Base-by-base conservation (phyloP, 208 protist genomes). In the Trypanosoma vivax region DNA sequence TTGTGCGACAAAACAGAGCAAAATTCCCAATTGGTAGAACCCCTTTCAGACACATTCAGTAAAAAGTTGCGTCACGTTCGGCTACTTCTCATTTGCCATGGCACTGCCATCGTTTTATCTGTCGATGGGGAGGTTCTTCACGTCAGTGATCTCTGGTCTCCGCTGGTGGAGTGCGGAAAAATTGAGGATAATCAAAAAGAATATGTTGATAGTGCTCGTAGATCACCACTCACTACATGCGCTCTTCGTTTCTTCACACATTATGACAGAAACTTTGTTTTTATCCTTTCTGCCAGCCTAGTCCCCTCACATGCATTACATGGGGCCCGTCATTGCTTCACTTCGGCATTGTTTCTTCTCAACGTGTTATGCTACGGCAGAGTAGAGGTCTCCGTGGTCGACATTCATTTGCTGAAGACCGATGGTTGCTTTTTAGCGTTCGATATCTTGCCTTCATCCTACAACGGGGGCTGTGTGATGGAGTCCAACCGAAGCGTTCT, bases 351-450 rank as follows among this genome's bases (percentile, higher is more conserved):
- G 38, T 24, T 63, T 24, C 19, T 63, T 34, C 18, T 63, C 29
- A 46, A 50, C 5, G 18, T 63, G n/a, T n/a, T n/a, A n/a, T n/a
- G n/a, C n/a, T n/a, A n/a, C n/a, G n/a, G n/a, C n/a, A n/a, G n/a
- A n/a, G n/a, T n/a, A n/a, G n/a, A n/a, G n/a, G 21, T 63, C 18
- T 18, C 1, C 16, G 57, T 63, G 0, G 23, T 23, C 7, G 57
- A 63, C 28, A 31, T 55, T 34, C 7, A 47, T 42, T 18, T 28
- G 24, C 18, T 42, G 10, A 13, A 13, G 2, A 50, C 18, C 21
- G 18, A 54, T 16, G 46, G 24, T 28, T 41, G 19, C 13, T 63
- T 0, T 66, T 66, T 54, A 45, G 50, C 24, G 39, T 66, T 51
- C 6, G 6, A 18, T 19, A 11, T 11, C 23, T 18, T 7, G 10